phyloP scores from a whole-genome alignment of 192 early-diverging fungal species.

The Piromyces finnis region DNA sequence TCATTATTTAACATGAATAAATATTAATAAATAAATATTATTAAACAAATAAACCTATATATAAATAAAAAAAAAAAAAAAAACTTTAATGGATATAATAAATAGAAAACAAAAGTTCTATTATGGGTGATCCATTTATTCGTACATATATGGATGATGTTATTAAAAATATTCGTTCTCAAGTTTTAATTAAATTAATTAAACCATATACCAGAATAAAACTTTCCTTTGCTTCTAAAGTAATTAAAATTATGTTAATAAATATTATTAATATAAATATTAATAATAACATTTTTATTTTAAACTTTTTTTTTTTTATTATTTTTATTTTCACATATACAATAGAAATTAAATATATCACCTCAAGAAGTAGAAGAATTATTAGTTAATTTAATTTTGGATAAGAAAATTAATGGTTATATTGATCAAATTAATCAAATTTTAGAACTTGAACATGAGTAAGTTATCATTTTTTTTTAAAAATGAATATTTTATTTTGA shows the following conservation, averaged over 20 bases:
- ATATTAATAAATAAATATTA: no score
- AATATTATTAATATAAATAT: no score
- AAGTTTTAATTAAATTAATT: constrained; percentile 68
- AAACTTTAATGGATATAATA: no score
- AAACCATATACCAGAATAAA: constrained; percentile 85
- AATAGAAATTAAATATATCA: constrained; percentile 59
- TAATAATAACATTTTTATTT: no score
- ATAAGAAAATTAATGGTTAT: constrained; percentile 61
- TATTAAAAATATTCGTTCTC: constrained; percentile 78
- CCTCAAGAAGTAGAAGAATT: constrained; percentile 64
- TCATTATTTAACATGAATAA: not conserved
- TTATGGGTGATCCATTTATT: constrained; percentile 84
- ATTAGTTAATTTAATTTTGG: constrained; percentile 70
- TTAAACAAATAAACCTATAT: no score
- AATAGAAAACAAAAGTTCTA: constrained; percentile 43
- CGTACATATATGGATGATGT: constrained; percentile 79
- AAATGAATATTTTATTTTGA: no score
- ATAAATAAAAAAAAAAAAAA: no score
- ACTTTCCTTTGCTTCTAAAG: constrained; percentile 59
- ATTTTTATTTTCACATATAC: no score
- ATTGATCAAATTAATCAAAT: constrained; percentile 84
- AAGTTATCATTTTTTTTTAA: no score
- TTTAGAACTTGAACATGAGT: constrained; percentile 53
- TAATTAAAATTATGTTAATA: constrained; percentile 4
- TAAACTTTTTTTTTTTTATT: no score